Evolutionary conservation across 2,329 filamentous ascomycete genomes (phyloP).

Genomic region (Acarospora socialis): DNA sequence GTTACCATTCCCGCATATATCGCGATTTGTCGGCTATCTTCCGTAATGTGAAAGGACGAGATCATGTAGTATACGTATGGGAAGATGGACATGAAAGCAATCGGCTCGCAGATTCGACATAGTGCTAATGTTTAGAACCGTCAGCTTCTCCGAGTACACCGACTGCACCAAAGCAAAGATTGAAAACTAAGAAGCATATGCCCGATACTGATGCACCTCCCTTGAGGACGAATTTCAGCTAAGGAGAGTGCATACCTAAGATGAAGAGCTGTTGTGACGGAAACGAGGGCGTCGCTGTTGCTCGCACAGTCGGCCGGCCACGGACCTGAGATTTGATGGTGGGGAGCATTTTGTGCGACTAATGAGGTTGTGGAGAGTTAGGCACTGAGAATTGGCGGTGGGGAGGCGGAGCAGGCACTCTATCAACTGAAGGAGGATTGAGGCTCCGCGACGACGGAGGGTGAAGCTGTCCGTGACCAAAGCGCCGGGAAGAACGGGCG

Average conservation of each 20-base stretch:
- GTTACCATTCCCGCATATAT: conserved; percentile 94
- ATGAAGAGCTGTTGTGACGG: conserved; percentile 44
- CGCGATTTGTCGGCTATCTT: conserved; percentile 65
- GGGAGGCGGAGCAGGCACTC: too few species aligned
- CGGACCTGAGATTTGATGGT: too few species aligned
- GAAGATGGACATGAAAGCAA: conserved; percentile 99
- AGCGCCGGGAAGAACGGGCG: too few species aligned
- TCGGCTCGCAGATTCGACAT: conserved; percentile 93
- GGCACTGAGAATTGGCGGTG: too few species aligned
- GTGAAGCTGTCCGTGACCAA: too few species aligned
- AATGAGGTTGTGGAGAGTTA: too few species aligned
- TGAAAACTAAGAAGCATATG: conserved; percentile 1
- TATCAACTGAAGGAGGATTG: too few species aligned
- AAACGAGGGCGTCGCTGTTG: conserved; percentile 28
- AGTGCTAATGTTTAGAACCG: conserved; percentile 50
- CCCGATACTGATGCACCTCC: conserved; percentile 1
- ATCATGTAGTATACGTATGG: conserved; percentile 99
- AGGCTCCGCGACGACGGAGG: too few species aligned
- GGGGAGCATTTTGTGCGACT: too few species aligned
- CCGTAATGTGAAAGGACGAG: conserved; percentile 71
- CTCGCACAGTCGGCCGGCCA: too few species aligned
- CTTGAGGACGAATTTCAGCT: neutral
- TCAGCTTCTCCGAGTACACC: conserved; percentile 11
- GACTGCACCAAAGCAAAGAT: neutral
- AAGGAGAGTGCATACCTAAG: conserved; percentile 29